Conservation (phyloP, 2,329 filamentous ascomycete genomes). For the Emmonsiellopsis sp. region DNA sequence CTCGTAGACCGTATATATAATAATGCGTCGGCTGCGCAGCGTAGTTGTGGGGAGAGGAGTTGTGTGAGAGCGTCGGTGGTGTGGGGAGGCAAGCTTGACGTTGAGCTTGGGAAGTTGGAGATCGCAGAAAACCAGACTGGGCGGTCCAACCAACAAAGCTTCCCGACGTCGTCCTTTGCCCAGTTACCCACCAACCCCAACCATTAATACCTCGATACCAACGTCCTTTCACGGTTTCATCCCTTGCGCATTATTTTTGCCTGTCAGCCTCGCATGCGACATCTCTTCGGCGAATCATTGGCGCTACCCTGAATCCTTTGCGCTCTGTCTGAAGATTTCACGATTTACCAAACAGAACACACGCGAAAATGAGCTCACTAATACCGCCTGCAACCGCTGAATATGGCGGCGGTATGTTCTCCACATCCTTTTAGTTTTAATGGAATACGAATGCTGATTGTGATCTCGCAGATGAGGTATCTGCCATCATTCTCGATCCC, state of each 20-base stretch:
- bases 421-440: background rate
- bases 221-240: too few relatives aligned
- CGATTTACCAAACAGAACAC: background rate
- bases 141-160: too few relatives aligned
- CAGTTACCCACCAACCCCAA: too few relatives aligned
- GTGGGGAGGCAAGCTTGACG: background rate
- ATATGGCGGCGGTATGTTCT: conserved; percentile 39
- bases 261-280: background rate
- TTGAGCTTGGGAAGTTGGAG: too few relatives aligned
- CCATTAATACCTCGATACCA: too few relatives aligned
- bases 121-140: too few relatives aligned
- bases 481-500: conserved; percentile 89
- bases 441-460: background rate
- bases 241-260: too few relatives aligned
- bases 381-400: conserved; percentile 37
- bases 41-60: background rate
- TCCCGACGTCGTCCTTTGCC: too few relatives aligned
- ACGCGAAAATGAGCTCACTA: conserved; percentile 31
- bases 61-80: background rate
- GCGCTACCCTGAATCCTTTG: background rate
- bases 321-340: background rate
- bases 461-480: conserved; percentile 70
- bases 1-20: too few relatives aligned
- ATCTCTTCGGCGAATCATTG: background rate
- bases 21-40: background rate